These are phyloP conservation scores for Penicillium chermesinum DNA, from an alignment of 495 filamentous ascomycete species.

Conservation along the genomic window DNA sequence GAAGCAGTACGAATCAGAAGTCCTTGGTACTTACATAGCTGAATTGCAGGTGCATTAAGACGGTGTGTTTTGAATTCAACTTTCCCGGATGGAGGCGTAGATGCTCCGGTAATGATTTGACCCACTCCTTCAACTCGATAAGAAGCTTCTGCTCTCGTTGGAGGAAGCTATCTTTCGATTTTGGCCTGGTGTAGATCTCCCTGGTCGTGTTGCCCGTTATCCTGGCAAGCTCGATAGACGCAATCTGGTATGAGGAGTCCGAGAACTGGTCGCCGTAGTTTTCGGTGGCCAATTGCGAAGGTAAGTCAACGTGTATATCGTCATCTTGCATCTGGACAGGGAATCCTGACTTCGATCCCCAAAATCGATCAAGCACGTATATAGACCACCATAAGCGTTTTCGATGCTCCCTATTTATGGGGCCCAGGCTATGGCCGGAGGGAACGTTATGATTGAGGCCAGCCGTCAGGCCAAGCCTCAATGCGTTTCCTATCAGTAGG, in stretches of 20 bases:
- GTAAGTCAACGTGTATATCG: conserved; percentile 35
- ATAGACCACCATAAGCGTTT: conserved; percentile 40
- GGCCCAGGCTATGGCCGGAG: conserved; percentile 28
- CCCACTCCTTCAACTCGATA: conserved; percentile 35
- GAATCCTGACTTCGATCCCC: conserved; percentile 35
- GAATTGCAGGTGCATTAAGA: conserved; percentile 34
- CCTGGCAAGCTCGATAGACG: conserved; percentile 28
- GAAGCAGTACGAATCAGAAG: neutral
- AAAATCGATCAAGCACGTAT: conserved; percentile 39
- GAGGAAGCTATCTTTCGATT: conserved; percentile 31
- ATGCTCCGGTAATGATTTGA: conserved; percentile 31
- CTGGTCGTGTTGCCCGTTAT: conserved; percentile 32
- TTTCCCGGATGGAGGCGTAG: conserved; percentile 25
- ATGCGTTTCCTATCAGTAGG: conserved; percentile 31
- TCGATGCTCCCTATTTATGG: conserved; percentile 33
- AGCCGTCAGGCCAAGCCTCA: conserved; percentile 30
- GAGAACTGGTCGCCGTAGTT: conserved; percentile 31
- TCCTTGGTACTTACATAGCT: conserved; percentile 19
- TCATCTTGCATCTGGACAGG: conserved; percentile 36
- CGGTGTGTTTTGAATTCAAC: conserved; percentile 25
- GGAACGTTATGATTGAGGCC: conserved; percentile 39
- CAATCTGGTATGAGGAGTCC: conserved; percentile 26
- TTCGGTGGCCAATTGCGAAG: conserved; percentile 19
- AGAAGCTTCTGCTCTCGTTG: conserved; percentile 33
- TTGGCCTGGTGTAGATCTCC: conserved; percentile 32